A percentile compares a stretch with the other conserved stretches of the same genome.
These are phyloP conservation scores for Monosporascus ibericus DNA, from an alignment of 2,329 filamentous ascomycete genomes.

Conservation along the genomic window DNA sequence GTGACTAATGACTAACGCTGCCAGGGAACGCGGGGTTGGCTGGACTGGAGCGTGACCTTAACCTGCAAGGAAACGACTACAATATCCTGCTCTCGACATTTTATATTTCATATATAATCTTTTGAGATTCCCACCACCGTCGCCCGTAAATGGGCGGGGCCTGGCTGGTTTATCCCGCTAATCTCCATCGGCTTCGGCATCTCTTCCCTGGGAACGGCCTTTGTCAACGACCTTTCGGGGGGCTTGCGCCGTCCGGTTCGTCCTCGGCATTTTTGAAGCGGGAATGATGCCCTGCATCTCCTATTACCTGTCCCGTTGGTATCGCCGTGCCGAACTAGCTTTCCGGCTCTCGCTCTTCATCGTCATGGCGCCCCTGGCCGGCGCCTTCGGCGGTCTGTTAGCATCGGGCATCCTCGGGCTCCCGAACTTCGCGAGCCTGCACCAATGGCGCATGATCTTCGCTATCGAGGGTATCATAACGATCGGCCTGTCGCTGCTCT, in stretches of 20 bases:
- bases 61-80: conserved; percentile 58
- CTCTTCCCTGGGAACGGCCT: conserved; percentile 59
- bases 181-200: conserved; percentile 59
- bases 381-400: conserved; percentile 65
- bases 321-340: conserved; percentile 60
- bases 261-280: conserved; percentile 65
- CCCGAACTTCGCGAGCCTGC: conserved; percentile 37
- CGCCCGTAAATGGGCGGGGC: conserved; percentile 63
- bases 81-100: conserved; percentile 63
- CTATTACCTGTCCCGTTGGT: conserved; percentile 69
- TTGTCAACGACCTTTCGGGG: conserved; percentile 50
- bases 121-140: conserved; percentile 67
- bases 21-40: conserved; percentile 63
- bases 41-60: conserved; percentile 57
- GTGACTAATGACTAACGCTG: background rate
- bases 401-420: conserved; percentile 59
- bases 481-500: conserved; percentile 47
- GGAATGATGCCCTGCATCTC: conserved; percentile 70
- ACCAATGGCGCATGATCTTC: conserved; percentile 25
- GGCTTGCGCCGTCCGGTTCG: conserved; percentile 48
- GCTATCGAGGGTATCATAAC: conserved; percentile 45
- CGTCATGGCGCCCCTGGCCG: conserved; percentile 63
- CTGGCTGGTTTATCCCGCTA: conserved; percentile 63
- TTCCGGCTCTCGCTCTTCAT: conserved; percentile 65
- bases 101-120: conserved; percentile 68